Conservation (phyloP, 2,329 filamentous ascomycete genomes). For the Lachnellula hyalina region DNA sequence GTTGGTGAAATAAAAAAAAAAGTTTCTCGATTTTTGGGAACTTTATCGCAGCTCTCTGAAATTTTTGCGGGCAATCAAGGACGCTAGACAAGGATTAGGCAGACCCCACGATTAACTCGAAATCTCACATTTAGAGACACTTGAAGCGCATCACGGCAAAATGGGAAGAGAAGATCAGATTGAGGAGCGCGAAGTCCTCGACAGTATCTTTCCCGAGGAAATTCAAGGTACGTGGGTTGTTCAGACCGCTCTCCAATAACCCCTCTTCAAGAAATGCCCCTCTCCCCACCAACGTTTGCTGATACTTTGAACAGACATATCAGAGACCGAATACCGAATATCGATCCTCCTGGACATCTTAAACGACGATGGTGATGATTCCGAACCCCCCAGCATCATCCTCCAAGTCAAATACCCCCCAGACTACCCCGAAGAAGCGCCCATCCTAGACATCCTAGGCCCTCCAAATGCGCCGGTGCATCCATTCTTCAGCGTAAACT, state of each 20-base stretch:
- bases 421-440: conserved; percentile 82
- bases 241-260: neutral
- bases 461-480: conserved; percentile 66
- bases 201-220: conserved; percentile 97
- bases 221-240: conserved; percentile 64
- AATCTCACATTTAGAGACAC: neutral
- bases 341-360: conserved; percentile 76
- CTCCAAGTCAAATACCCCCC: conserved; percentile 87
- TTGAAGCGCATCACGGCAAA: conserved; percentile 18
- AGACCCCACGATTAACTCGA: conserved; percentile 8
- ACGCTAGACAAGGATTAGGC: conserved; percentile 20
- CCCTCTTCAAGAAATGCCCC: neutral
- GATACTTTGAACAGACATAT: conserved; percentile 61
- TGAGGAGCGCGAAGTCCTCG: conserved; percentile 95
- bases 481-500: conserved; percentile 69
- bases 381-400: conserved; percentile 65
- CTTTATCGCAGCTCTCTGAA: conserved; percentile 9
- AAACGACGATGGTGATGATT: conserved; percentile 56
- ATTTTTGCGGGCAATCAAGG: conserved; percentile 6
- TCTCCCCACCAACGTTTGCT: neutral
- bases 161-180: conserved; percentile 82
- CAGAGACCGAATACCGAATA: conserved; percentile 84
- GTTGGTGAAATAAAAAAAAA: neutral
- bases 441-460: conserved; percentile 71
- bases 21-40: conserved; percentile 8